Evolutionary conservation across 805 yeast genomes (phyloP), one percentile per base, ranked within the genome.

Genomic region (Schizosaccharomyces cryophilus): DNA sequence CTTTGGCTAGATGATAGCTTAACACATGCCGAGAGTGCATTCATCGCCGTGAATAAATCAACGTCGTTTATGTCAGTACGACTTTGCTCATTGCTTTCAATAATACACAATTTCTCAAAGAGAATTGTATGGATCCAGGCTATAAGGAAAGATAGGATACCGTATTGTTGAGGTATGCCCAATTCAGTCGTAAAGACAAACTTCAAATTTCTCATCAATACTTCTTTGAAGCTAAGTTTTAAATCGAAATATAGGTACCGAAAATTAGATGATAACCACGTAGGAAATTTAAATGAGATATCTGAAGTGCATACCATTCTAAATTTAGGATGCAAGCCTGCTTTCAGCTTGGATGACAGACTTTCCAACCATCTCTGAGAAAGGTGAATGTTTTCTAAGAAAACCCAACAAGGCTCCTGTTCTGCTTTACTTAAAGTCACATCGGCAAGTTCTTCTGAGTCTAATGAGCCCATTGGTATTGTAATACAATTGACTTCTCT

Each of bases 121-220:
- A 87, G 67, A 0, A 84, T 67, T 0, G 85, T 75, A 67, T 86
- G 94, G 64, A 78, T 77, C 95, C 95, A 86, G 0, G 80, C 74
- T 4, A 85, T 64, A 31, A 83, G 68, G 64, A 83, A 80, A 83
- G 65, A 60, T 78, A 76, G 1, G 70, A 68, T 35, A 35, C 17
- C 40, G 13, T 5, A 35, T 35, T 35, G 17, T 5, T 6, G 40
- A 11, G 40, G 40, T 35, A 35, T 35, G 40, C 15, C 40, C 13
- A 35, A 35, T 7, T 35, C 40, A 35, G 17, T 9, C 40, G 13
- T 35, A 35, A 35, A 35, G 13, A 35, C 40, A 11, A 11, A 35
- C 13, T 11, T 35, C 13, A 35, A 35, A 11, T 35, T 35, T 35
- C 40, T 5, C 13, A 45, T 5, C 51, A 45, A 13, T n/a, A 6